phyloP scores from a whole-genome alignment of 2,329 filamentous ascomycete genomes.

The Verticillium dahliae region DNA sequence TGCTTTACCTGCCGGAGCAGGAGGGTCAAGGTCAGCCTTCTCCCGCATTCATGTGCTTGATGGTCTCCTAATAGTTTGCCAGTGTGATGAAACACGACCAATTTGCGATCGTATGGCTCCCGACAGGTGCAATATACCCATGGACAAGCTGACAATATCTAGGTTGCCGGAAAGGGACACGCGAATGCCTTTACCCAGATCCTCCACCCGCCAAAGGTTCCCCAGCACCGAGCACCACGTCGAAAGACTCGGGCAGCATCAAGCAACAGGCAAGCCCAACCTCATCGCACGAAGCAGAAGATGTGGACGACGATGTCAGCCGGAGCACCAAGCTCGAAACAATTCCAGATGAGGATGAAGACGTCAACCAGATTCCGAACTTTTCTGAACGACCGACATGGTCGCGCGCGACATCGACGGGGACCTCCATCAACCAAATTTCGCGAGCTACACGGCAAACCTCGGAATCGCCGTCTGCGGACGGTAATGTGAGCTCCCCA shows the following conservation, averaged over 20 bases:
- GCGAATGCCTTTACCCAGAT: constrained; percentile 88
- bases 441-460: constrained; percentile 32
- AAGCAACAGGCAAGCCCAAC: constrained; percentile 40
- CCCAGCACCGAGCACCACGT: constrained; percentile 21
- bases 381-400: not conserved
- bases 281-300: constrained; percentile 49
- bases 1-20: constrained; percentile 88
- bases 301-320: constrained; percentile 31
- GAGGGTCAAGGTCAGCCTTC: constrained; percentile 63
- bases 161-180: constrained; percentile 87
- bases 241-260: constrained; percentile 28
- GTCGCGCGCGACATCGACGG: not conserved
- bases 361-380: constrained; percentile 17
- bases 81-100: constrained; percentile 89
- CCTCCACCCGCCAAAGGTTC: constrained; percentile 41
- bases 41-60: not conserved
- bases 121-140: not conserved
- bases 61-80: constrained; percentile 10
- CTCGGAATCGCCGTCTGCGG: constrained; percentile 48
- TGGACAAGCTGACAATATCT: constrained; percentile 16
- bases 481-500: constrained; percentile 46
- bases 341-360: constrained; percentile 50
- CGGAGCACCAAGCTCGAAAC: constrained; percentile 37
- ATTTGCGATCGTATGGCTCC: constrained; percentile 65
- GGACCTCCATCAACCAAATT: constrained; percentile 16